These are phyloP conservation scores for Lactifluus hygrophoroides DNA, from an alignment of 768 basidiomycete genomes.

Conservation along the genomic window DNA sequence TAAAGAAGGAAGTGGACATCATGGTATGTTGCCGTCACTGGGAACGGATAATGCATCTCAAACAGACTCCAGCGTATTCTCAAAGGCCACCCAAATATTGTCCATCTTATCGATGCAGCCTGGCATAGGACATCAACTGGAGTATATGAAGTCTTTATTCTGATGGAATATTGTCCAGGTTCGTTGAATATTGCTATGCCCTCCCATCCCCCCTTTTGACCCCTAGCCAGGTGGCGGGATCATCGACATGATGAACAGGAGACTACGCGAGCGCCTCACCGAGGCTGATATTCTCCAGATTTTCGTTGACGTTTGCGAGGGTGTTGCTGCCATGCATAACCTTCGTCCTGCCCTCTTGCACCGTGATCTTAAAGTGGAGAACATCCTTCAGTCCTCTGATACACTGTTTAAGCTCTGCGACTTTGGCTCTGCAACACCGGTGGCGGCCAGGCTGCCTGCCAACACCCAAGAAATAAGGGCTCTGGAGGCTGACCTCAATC, in stretches of 20 bases:
- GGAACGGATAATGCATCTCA: slow-evolving; percentile 1
- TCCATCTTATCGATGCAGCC: slow-evolving; percentile 91
- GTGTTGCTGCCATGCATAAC: slow-evolving; percentile 94
- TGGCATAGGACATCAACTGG: slow-evolving; percentile 81
- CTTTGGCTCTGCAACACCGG: slow-evolving; percentile 86
- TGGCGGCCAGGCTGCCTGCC: slow-evolving; percentile 60
- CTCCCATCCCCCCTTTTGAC: slow-evolving; percentile 9
- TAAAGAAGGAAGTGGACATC: slow-evolving; percentile 96
- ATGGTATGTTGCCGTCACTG: slow-evolving; percentile 58
- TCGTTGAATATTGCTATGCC: slow-evolving; percentile 22
- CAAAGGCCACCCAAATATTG: slow-evolving; percentile 90
- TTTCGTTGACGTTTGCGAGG: slow-evolving; percentile 96
- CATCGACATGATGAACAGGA: slow-evolving; percentile 99
- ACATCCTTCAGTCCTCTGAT: slow-evolving; percentile 82
- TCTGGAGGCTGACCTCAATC: slow-evolving; percentile 85
- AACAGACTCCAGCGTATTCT: slow-evolving; percentile 57
- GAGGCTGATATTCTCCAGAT: slow-evolving; percentile 97
- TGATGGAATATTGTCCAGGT: slow-evolving; percentile 98
- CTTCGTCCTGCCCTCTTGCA: slow-evolving; percentile 85
- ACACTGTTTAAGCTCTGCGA: slow-evolving; percentile 94
- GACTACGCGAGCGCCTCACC: slow-evolving; percentile 87
- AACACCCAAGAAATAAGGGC: slow-evolving; percentile 78
- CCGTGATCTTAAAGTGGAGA: slow-evolving; percentile 98
- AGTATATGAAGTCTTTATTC: slow-evolving; percentile 90
- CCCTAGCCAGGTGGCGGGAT: slow-evolving; percentile 77